A percentile compares a stretch with the other conserved stretches of the same genome.
These are phyloP conservation scores for Pterocarpus macrocarpus DNA, from an alignment of 306 rosid species.

Conservation along the genomic window DNA sequence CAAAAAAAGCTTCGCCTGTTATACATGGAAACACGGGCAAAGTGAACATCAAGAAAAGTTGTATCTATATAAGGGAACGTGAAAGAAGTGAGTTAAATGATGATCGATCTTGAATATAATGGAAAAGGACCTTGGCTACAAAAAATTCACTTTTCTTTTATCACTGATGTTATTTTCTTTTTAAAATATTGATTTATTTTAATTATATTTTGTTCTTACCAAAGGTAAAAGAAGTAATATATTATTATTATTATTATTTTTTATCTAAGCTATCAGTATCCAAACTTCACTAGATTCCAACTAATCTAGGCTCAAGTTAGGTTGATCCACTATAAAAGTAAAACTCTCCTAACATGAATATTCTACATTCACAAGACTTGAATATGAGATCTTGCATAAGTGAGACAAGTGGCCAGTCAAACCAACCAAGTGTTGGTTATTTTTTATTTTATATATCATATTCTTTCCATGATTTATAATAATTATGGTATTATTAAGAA, in stretches of 20 bases:
- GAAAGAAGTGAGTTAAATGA: neutral
- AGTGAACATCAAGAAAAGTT: conserved; percentile 25
- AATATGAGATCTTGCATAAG: too few relatives aligned
- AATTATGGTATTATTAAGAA: neutral
- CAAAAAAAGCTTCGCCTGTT: conserved; percentile 12
- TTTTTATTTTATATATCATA: neutral
- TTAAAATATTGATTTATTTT: too few relatives aligned
- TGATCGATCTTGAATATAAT: neutral
- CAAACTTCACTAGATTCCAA: too few relatives aligned
- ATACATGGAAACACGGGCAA: conserved; percentile 14
- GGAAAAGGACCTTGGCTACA: neutral
- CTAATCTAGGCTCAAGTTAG: too few relatives aligned
- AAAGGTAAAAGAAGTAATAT: neutral
- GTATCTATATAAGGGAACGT: neutral
- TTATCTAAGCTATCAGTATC: too few relatives aligned
- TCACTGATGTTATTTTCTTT: neutral
- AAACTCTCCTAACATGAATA: too few relatives aligned
- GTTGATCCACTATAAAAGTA: too few relatives aligned
- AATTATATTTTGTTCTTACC: neutral
- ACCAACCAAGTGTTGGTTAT: neutral
- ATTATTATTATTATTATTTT: too few relatives aligned
- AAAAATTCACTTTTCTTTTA: neutral
- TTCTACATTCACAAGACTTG: too few relatives aligned
- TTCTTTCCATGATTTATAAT: neutral
- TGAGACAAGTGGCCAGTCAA: too few relatives aligned